Evolutionary conservation across 1,284 basidiomycete genomes (phyloP), one percentile per base, ranked within the genome.

Genomic region (Sanghuangporus baumii): DNA sequence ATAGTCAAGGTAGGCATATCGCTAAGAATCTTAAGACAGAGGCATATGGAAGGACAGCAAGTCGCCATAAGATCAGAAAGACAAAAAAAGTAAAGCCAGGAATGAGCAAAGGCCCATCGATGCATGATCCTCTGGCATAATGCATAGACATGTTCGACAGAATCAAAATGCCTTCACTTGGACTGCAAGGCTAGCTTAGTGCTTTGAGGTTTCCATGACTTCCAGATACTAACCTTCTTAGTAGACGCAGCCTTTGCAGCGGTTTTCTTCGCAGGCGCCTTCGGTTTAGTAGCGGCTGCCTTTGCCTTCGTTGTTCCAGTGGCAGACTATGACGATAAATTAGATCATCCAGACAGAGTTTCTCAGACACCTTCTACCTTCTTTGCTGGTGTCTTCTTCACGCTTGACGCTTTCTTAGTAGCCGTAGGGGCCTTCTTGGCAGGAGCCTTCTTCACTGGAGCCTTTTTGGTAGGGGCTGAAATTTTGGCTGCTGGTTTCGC

Each of bases 331-430:
- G 4, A 14, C 37, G 37, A 26, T 57, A 26, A 2, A 26, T 23
- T 59, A 51, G 54, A 50, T 12, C 18, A 18, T 12, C n/a, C 18
- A 43, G 26, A 31, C 12, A 48, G 9, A 23, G 20, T 36, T 51
- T 14, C 34, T 37, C n/a, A 11, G 40, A 26, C 12, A 26, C 9
- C 55, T 23, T 41, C n/a, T 66, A 77, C 77, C 72, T 75, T 77
- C 71, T 79, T 79, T 16, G 71, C 71, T 31, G 71, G 65, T 1
- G 72, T 69, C 57, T 71, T 69, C 68, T 74, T 72, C 23, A 65
- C 40, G 57, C 71, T 59, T 9, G 68, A 54, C 12, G 51, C 59
- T 46, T 55, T 65, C 37, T 73, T 75, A 23, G 68, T 66, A 20
- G 74, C 72, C 1, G 71, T 61, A 12, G 68, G 56, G 3, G 40